Conservation (phyloP, 495 filamentous ascomycete genomes). For the Recurvomyces mirabilis region DNA sequence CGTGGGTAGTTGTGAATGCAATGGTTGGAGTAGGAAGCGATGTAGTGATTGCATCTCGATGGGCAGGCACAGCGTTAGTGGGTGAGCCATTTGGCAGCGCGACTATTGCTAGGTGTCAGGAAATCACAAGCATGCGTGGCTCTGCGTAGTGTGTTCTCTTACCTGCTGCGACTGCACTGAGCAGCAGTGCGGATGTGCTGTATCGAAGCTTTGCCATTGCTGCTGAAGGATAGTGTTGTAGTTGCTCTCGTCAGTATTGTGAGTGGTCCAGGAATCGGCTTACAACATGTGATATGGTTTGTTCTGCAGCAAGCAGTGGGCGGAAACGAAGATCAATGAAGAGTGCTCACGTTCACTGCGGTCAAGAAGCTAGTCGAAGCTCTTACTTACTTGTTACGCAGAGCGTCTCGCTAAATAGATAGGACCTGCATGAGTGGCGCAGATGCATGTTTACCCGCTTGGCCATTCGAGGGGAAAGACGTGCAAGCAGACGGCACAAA, state of each 20-base stretch:
- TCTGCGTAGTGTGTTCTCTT: too few relatives aligned
- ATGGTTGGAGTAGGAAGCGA: not conserved
- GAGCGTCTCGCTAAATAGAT: not conserved
- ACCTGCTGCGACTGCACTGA: not conserved
- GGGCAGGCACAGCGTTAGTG: not conserved
- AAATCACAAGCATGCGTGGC: too few relatives aligned
- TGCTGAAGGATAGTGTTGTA: too few relatives aligned
- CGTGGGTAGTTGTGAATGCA: not conserved
- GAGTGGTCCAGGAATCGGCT: too few relatives aligned
- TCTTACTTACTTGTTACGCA: too few relatives aligned
- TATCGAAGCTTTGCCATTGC: too few relatives aligned
- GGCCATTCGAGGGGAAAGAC: too few relatives aligned
- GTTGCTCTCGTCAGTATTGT: too few relatives aligned
- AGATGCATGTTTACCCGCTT: not conserved
- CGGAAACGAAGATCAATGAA: not conserved
- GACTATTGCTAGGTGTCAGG: not conserved
- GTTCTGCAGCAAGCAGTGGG: too few relatives aligned
- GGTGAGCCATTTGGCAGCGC: not conserved
- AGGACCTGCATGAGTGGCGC: slow-evolving; percentile 6
- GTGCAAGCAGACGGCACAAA: not conserved
- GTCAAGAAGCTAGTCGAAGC: not conserved
- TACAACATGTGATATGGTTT: too few relatives aligned
- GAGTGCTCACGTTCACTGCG: not conserved
- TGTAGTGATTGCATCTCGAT: not conserved
- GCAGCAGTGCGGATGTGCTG: too few relatives aligned